Evolutionary conservation across 352 stramenopile species (phyloP), one percentile per base, ranked within the genome.

Genomic region (Phytophthora pisi): DNA sequence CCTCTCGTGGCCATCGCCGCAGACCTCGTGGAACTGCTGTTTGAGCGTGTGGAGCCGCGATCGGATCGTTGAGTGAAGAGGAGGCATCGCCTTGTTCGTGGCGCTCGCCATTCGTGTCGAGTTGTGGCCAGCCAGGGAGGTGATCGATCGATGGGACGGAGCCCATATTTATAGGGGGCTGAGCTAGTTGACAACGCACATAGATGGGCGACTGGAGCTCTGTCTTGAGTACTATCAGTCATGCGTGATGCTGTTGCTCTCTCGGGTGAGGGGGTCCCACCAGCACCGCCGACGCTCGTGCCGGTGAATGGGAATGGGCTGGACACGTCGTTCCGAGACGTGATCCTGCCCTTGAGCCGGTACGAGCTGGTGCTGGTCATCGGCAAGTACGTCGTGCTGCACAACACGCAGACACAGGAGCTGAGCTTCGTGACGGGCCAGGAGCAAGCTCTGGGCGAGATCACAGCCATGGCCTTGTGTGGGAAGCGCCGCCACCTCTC

Each of bases 401-500:
- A 94, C 54, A 88, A 94, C 63, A 66, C 81, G 4, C 81, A 85
- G 42, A 78, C 61, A 0, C 83, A 92, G 36, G 82, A 92, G 46
- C 58, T 91, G 38, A 70, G 46, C 23, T 82, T 94, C 58, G 58
- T 93, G 4, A 64, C 68, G 9, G 63, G 54, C 11, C 80, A 78
- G 30, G 51, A 66, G 2, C 18, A 61, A 42, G 5, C 51, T 2
- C 57, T 92, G 0, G 84, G 82, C 15, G 81, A 90, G 40, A 84
- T 95, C 75, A 86, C 81, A 7, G 84, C 86, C 0, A 79, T 95
- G 73, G 81, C 78, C 1, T 52, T 95, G n/a, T 86, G 81, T 30
- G 69, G 66, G 11, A 91, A 89, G 59, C 74, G 78, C 0, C 70
- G 76, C 11, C 74, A 84, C 20, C 54, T 95, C 7, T 68, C 81